Conservation (phyloP, 163 green algal species). For the Volvox carteri region DNA sequence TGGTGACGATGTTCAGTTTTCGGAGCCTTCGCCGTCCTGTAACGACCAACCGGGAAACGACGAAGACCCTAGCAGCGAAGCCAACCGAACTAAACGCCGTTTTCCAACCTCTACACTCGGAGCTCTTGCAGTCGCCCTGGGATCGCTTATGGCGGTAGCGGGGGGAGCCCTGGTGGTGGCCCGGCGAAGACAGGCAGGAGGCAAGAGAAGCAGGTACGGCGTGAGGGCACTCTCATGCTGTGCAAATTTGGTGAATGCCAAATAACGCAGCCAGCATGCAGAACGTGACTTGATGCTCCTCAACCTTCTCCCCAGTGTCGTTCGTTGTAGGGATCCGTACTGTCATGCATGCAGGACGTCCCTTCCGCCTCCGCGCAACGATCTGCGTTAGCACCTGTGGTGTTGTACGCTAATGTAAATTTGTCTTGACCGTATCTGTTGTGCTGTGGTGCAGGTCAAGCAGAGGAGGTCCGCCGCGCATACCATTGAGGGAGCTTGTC, state of each 20-base stretch:
- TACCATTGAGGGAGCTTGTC: slow-evolving; percentile 69
- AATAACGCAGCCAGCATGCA: too few relatives aligned
- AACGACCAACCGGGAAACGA: neutral
- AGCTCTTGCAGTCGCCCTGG: neutral
- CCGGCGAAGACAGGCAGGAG: neutral
- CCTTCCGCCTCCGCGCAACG: too few relatives aligned
- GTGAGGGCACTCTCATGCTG: neutral
- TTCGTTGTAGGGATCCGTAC: too few relatives aligned
- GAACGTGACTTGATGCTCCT: too few relatives aligned
- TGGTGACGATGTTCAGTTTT: neutral
- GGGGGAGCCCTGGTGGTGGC: neutral
- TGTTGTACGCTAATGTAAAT: too few relatives aligned
- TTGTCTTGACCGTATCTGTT: neutral
- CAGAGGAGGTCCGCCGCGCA: slow-evolving; percentile 21
- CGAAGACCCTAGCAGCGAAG: neutral
- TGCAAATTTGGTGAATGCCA: too few relatives aligned
- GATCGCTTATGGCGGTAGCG: neutral
- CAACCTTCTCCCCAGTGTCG: too few relatives aligned
- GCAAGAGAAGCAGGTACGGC: neutral
- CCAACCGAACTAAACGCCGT: neutral
- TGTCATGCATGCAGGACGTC: too few relatives aligned
- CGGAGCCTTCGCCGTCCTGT: neutral
- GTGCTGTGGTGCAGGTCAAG: neutral
- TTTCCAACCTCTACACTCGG: neutral
- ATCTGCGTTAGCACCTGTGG: too few relatives aligned